Percentiles rank a stretch among this genome's conserved stretches.
Evolutionary conservation across 2,329 filamentous ascomycete genomes (phyloP).

Genomic region (Calonectria crousiana): DNA sequence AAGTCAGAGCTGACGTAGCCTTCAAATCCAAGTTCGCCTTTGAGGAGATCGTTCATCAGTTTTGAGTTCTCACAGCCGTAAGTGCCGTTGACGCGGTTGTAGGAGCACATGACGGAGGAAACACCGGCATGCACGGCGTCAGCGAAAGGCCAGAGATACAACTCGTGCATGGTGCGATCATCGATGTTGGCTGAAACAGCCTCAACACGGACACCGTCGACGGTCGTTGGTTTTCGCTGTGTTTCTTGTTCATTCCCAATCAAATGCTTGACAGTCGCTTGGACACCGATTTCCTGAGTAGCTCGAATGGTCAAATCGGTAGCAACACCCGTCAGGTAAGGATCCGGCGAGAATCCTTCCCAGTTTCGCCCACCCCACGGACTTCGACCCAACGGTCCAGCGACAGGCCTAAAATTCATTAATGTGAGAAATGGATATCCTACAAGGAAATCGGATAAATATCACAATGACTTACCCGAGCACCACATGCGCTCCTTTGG

Average conservation of each 20-base stretch:
- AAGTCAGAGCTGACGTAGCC: background rate
- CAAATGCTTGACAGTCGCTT: background rate
- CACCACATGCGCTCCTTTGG: background rate
- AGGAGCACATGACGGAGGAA: slow-evolving; percentile 10
- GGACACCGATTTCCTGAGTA: background rate
- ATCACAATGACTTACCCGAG: background rate
- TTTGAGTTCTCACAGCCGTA: slow-evolving; percentile 13
- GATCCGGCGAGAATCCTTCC: slow-evolving; percentile 14
- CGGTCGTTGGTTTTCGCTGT: slow-evolving; percentile 46
- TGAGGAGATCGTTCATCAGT: slow-evolving; percentile 3
- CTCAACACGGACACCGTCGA: background rate
- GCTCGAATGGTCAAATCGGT: background rate
- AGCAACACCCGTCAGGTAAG: slow-evolving; percentile 1
- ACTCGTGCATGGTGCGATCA: slow-evolving; percentile 5
- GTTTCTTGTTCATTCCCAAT: slow-evolving; percentile 68
- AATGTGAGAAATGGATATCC: background rate
- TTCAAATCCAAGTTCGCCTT: slow-evolving; percentile 10
- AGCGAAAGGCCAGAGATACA: slow-evolving; percentile 14
- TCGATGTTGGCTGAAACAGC: slow-evolving; percentile 6
- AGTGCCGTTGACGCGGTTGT: slow-evolving; percentile 2
- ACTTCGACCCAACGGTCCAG: slow-evolving; percentile 6
- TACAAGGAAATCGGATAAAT: too few relatives aligned
- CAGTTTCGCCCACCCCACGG: slow-evolving; percentile 9
- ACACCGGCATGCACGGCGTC: slow-evolving; percentile 13
- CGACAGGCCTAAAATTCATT: background rate